Percentiles rank a stretch among this genome's conserved stretches.
phyloP scores from a whole-genome alignment of 352 stramenopile species.

The Plasmopara muralis region DNA sequence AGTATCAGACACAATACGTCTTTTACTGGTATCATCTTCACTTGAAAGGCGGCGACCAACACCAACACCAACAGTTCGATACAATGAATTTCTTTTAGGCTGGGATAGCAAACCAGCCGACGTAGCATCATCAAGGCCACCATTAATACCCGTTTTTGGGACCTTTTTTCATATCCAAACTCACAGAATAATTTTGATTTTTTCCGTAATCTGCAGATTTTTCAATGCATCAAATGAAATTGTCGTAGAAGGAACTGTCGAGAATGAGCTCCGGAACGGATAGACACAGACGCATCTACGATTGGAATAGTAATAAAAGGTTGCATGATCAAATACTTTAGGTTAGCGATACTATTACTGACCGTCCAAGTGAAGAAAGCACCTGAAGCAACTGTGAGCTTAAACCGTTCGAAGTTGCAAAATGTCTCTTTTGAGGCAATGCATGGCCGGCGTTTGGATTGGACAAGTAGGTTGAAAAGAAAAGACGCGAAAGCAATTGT shows the following conservation, averaged over 20 bases:
- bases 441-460: neutral
- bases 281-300: slow-evolving; percentile 5
- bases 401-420: neutral
- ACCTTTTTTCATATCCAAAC: slow-evolving; percentile 16
- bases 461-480: too few species aligned
- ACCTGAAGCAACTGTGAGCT: neutral
- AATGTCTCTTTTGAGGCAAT: neutral
- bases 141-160: slow-evolving; percentile 8
- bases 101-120: neutral
- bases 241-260: slow-evolving; percentile 17
- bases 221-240: slow-evolving; percentile 6
- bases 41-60: slow-evolving; percentile 7
- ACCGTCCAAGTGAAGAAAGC: neutral
- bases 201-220: neutral
- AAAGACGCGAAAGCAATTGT: too few species aligned
- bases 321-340: neutral
- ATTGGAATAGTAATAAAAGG: slow-evolving; percentile 7
- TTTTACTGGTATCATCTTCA: neutral
- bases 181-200: slow-evolving; percentile 2
- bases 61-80: slow-evolving; percentile 9
- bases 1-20: slow-evolving; percentile 8
- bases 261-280: slow-evolving; percentile 1
- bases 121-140: slow-evolving; percentile 8
- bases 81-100: slow-evolving; percentile 1
- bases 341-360: neutral